Percentiles rank a stretch among this genome's conserved stretches.
These are phyloP conservation scores for Ceraceosorus bombacis DNA, from an alignment of 1,284 basidiomycete genomes.

Conservation along the genomic window DNA sequence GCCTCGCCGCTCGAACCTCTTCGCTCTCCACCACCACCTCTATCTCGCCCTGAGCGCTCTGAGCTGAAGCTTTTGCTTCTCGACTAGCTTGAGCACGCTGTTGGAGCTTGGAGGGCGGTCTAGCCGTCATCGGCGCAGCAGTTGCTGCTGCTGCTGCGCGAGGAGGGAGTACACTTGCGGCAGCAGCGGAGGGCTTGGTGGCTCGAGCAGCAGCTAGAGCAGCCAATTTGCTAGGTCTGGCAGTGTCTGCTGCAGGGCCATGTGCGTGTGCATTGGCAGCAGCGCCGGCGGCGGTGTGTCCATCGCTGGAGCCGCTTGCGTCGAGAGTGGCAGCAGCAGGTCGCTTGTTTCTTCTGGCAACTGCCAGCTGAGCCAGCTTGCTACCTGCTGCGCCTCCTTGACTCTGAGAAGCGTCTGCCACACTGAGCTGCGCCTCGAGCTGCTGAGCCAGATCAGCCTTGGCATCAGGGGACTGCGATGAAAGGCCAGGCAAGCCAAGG, in stretches of 20 bases:
- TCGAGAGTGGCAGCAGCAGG: slow-evolving; percentile 12
- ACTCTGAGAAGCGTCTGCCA: no score
- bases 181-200: slow-evolving; percentile 50
- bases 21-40: slow-evolving; percentile 2
- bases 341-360: slow-evolving; percentile 1
- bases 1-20: slow-evolving; percentile 2
- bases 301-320: no score
- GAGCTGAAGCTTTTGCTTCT: slow-evolving; percentile 4
- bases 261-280: slow-evolving; percentile 1
- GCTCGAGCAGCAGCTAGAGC: slow-evolving; percentile 43
- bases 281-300: slow-evolving; percentile 14
- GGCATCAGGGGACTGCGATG: no score
- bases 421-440: no score
- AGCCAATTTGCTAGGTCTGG: slow-evolving; percentile 31
- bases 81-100: slow-evolving; percentile 50
- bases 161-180: slow-evolving; percentile 50
- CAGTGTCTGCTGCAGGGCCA: slow-evolving; percentile 4
- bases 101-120: slow-evolving; percentile 55
- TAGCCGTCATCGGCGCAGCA: slow-evolving; percentile 5
- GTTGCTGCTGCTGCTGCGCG: slow-evolving; percentile 13
- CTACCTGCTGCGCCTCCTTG: background rate
- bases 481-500: slow-evolving; percentile 1
- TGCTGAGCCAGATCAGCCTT: no score
- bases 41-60: background rate
- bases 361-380: slow-evolving; percentile 8